Percentiles rank a stretch among this genome's conserved stretches.
phyloP scores from a whole-genome alignment of 1,139 yeast genomes.

The Zygoascus sp. region DNA sequence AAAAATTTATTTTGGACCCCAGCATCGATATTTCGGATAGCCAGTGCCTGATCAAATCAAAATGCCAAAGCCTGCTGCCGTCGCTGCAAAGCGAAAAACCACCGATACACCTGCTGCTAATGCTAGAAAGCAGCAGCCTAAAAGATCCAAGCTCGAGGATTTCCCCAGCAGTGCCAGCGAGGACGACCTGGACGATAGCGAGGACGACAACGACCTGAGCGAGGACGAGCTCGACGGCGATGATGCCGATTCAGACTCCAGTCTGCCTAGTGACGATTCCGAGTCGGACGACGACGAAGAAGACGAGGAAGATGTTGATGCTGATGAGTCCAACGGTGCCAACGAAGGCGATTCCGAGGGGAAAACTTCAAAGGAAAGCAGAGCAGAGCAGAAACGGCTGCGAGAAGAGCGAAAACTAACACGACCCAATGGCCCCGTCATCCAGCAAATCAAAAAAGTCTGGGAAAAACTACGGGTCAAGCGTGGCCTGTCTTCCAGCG shows the following conservation, averaged over 20 bases:
- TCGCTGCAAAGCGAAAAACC: not conserved
- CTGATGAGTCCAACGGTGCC: conserved; percentile 18
- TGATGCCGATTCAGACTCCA: conserved; percentile 13
- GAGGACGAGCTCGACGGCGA: conserved; percentile 9
- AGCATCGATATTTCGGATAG: too few relatives aligned
- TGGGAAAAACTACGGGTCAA: conserved; percentile 93
- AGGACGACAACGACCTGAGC: not conserved
- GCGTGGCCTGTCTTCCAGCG: conserved; percentile 69
- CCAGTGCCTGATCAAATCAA: not conserved
- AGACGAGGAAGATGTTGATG: conserved; percentile 12
- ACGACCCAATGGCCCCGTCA: conserved; percentile 80
- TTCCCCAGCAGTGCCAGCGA: not conserved
- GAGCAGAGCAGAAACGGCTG: conserved; percentile 76
- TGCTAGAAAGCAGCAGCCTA: not conserved
- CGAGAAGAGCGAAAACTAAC: conserved; percentile 79
- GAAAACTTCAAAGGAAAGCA: conserved; percentile 38
- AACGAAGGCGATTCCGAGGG: too few relatives aligned
- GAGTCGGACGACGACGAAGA: conserved; percentile 7
- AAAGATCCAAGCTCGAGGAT: not conserved
- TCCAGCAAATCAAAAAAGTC: conserved; percentile 75
- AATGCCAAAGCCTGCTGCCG: not conserved
- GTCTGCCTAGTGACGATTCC: conserved; percentile 2
- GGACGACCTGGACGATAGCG: not conserved
- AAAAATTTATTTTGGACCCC: not conserved
- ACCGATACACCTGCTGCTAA: not conserved